Evolutionary conservation across 2,329 filamentous ascomycete species (phyloP).

Genomic region (Trichoderma semiorbis): DNA sequence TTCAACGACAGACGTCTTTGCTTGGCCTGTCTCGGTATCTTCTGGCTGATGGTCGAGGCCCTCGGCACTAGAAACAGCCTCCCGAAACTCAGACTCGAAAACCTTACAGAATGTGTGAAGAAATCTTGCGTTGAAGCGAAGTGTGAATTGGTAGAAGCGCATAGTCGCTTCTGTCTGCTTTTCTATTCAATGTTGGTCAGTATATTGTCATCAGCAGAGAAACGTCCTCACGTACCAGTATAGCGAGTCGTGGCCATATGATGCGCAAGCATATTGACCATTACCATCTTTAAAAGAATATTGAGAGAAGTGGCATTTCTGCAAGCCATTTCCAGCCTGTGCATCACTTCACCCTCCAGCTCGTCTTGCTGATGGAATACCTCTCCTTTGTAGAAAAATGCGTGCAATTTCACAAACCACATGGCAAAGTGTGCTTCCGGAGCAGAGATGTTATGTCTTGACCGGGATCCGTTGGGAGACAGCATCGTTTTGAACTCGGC

Average conservation of each 20-base stretch:
- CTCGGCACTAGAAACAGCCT: slow-evolving; percentile 24
- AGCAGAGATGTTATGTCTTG: slow-evolving; percentile 42
- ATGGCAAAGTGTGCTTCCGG: slow-evolving; percentile 63
- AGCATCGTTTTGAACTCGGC: slow-evolving; percentile 65
- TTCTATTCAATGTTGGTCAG: slow-evolving; percentile 31
- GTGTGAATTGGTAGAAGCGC: slow-evolving; percentile 59
- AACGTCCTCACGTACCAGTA: slow-evolving; percentile 29
- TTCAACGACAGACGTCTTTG: slow-evolving; percentile 38
- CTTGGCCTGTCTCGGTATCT: slow-evolving; percentile 17
- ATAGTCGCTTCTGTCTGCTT: slow-evolving; percentile 44
- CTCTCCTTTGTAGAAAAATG: slow-evolving; percentile 74
- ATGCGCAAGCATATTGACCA: slow-evolving; percentile 85
- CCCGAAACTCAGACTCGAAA: slow-evolving; percentile 63
- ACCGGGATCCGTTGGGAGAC: slow-evolving; percentile 35
- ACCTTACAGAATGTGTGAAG: slow-evolving; percentile 69
- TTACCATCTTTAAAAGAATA: slow-evolving; percentile 71
- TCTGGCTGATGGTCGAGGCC: slow-evolving; percentile 23
- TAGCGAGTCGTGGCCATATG: slow-evolving; percentile 53
- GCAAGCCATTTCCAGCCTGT: slow-evolving; percentile 69
- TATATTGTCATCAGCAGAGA: not conserved
- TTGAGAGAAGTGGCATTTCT: slow-evolving; percentile 64
- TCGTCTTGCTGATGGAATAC: slow-evolving; percentile 67
- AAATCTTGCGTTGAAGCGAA: slow-evolving; percentile 75
- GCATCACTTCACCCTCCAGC: slow-evolving; percentile 80
- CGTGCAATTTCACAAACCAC: slow-evolving; percentile 85